A percentile compares a stretch with the other conserved stretches of the same genome.
Evolutionary conservation across 306 rosid species (phyloP).

Genomic region (Clitoria ternatea): DNA sequence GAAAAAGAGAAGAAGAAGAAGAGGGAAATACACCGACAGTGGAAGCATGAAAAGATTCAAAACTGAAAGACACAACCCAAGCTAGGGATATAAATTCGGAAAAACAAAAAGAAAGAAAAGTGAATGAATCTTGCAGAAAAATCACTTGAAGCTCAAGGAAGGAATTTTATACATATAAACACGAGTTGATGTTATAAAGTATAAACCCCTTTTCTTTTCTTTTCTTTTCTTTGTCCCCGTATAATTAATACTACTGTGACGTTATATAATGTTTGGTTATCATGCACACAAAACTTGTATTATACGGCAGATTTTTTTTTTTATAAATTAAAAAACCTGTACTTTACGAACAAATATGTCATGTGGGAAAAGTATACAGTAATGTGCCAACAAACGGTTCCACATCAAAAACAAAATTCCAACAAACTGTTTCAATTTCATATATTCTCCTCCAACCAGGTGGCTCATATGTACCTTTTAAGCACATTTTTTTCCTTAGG

Average conservation of each 20-base stretch:
- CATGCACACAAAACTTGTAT: slow-evolving; percentile 8
- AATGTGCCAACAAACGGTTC: slow-evolving; percentile 16
- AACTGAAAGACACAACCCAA: not conserved
- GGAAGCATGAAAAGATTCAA: not conserved
- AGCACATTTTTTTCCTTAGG: not conserved
- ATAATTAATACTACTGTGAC: not conserved
- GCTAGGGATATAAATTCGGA: not conserved
- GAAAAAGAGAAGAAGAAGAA: too few species aligned
- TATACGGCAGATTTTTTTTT: not conserved
- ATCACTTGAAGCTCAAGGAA: slow-evolving; percentile 34
- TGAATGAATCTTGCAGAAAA: not conserved
- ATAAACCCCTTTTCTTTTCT: not conserved
- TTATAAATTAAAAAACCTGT: not conserved
- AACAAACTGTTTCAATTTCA: not conserved
- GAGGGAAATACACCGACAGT: not conserved
- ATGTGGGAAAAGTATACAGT: slow-evolving; percentile 3
- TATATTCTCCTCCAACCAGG: not conserved
- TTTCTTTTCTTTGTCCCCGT: not conserved
- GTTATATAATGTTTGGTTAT: not conserved
- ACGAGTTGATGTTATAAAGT: not conserved
- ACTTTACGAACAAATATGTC: slow-evolving; percentile 20
- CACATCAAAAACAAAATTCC: slow-evolving; percentile 14
- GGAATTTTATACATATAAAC: slow-evolving; percentile 7
- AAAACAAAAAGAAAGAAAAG: not conserved
- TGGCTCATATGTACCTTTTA: not conserved